A percentile compares a stretch with the other conserved stretches of the same genome.
Conservation (phyloP, 768 basidiomycete species). For the Naganishia antarctica region DNA sequence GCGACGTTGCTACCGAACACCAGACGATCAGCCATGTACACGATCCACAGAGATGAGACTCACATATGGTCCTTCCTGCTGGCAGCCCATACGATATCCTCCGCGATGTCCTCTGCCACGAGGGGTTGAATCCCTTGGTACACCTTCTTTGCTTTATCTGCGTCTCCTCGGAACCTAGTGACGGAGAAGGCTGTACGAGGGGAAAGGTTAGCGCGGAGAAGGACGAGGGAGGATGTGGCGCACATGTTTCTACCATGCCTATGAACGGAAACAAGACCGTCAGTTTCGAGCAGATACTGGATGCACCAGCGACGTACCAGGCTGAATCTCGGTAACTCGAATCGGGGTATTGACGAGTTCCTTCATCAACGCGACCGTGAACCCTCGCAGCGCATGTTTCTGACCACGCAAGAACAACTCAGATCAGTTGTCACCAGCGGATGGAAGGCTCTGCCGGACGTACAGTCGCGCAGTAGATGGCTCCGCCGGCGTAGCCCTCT, state of each 20-base stretch:
- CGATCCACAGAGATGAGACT: not conserved
- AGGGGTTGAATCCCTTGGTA: conserved; percentile 78
- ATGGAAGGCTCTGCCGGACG: no score
- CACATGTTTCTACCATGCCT: conserved; percentile 20
- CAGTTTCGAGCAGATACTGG: not conserved
- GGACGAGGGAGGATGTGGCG: not conserved
- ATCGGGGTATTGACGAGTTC: conserved; percentile 91
- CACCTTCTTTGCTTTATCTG: conserved; percentile 73
- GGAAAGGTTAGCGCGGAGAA: not conserved
- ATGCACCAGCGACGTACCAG: conserved; percentile 53
- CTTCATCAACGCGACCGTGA: conserved; percentile 71
- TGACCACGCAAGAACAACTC: not conserved
- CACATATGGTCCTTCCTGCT: conserved; percentile 38
- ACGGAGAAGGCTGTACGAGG: conserved; percentile 65
- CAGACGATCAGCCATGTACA: conserved; percentile 18
- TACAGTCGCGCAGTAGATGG: conserved; percentile 74
- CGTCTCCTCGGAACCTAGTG: conserved; percentile 81
- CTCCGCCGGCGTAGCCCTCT: conserved; percentile 83
- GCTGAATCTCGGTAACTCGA: conserved; percentile 89
- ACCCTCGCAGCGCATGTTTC: conserved; percentile 65
- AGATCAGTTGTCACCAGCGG: no score
- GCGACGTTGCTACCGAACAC: conserved; percentile 50
- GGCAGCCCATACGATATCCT: conserved; percentile 97
- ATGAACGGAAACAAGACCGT: not conserved
- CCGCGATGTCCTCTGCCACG: conserved; percentile 73